A percentile compares a stretch with the other conserved stretches of the same genome.
Evolutionary conservation across 768 basidiomycete genomes (phyloP).

Genomic region (Russula brevipes): DNA sequence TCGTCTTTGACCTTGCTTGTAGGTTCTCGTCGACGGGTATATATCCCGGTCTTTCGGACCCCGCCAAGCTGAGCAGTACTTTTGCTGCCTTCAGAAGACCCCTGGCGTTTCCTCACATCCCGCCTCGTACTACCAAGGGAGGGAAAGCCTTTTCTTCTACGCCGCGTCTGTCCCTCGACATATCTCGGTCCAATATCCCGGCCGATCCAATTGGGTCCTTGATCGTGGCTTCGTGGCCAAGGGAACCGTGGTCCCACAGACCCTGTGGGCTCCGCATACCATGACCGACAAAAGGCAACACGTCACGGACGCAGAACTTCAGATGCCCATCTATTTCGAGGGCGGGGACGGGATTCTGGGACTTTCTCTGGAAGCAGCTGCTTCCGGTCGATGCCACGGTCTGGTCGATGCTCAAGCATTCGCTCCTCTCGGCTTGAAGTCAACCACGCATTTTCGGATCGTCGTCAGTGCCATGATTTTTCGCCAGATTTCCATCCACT

Average conservation of each 20-base stretch:
- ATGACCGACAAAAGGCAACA: background rate
- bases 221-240: background rate
- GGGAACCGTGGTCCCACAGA: constrained; percentile 18
- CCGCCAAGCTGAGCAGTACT: background rate
- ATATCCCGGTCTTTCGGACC: background rate
- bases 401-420: background rate
- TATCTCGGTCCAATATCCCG: background rate
- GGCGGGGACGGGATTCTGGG: constrained; percentile 1
- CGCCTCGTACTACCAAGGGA: background rate
- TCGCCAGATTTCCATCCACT: background rate
- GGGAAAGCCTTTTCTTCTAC: background rate
- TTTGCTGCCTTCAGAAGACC: background rate
- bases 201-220: background rate
- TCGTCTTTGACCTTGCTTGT: background rate
- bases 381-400: background rate
- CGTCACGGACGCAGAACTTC: constrained; percentile 7
- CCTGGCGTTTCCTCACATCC: background rate
- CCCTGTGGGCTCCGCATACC: constrained; percentile 4
- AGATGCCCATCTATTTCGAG: constrained; percentile 16
- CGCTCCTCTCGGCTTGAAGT: background rate
- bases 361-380: constrained; percentile 6
- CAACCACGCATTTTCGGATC: constrained; percentile 14
- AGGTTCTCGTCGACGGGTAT: constrained; percentile 17
- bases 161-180: background rate
- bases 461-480: background rate